Conservation (phyloP, 2,329 filamentous ascomycete species). For the Colletotrichum sp. region DNA sequence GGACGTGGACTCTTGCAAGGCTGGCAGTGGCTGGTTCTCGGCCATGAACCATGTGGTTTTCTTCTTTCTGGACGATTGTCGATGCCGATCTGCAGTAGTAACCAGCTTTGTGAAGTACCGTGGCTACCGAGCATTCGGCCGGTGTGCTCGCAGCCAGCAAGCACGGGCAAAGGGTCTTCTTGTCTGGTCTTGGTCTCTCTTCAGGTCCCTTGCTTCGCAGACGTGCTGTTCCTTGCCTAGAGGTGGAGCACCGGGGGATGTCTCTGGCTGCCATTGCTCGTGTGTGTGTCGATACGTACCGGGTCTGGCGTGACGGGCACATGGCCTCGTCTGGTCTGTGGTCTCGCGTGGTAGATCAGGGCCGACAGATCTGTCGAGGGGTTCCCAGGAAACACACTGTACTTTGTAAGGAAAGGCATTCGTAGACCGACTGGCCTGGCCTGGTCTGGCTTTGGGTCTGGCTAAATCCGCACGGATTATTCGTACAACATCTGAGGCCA, state of each 20-base stretch:
- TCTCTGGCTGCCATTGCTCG: neutral
- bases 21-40: neutral
- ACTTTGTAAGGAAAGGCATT: neutral
- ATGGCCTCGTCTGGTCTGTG: slow-evolving; percentile 17
- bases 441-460: neutral
- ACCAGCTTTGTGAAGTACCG: neutral
- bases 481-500: neutral
- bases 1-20: neutral
- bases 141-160: neutral
- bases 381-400: neutral
- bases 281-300: neutral
- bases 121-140: neutral
- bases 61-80: neutral
- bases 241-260: neutral
- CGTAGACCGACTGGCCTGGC: neutral
- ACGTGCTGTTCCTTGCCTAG: slow-evolving; percentile 6
- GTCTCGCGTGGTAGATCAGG: slow-evolving; percentile 18
- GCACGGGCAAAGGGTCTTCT: neutral
- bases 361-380: slow-evolving; percentile 12
- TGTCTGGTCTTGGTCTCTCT: neutral
- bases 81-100: neutral
- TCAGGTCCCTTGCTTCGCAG: slow-evolving; percentile 15
- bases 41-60: neutral
- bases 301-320: slow-evolving; percentile 8
- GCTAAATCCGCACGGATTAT: neutral